These are phyloP conservation scores for Monascus purpureus DNA, from an alignment of 495 filamentous ascomycete genomes.

Conservation along the genomic window DNA sequence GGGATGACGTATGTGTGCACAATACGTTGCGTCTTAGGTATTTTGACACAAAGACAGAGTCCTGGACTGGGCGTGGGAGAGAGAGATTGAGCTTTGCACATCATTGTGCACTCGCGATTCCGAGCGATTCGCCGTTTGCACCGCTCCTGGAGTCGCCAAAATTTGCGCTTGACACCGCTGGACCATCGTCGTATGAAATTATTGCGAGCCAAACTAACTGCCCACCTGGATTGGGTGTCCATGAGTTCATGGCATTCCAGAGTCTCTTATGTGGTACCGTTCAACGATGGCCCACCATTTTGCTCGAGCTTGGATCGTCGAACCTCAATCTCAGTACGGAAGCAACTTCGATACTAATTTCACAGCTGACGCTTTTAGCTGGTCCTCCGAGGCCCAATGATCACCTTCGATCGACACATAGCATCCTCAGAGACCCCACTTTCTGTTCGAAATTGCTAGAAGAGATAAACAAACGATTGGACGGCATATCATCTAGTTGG, in stretches of 20 bases:
- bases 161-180: slow-evolving; percentile 7
- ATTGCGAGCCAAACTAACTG: slow-evolving; percentile 29
- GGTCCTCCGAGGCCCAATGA: slow-evolving; percentile 16
- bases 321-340: slow-evolving; percentile 34
- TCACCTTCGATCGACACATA: slow-evolving; percentile 11
- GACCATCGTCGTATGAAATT: slow-evolving; percentile 20
- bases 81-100: slow-evolving; percentile 21
- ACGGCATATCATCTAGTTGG: slow-evolving; percentile 34
- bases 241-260: slow-evolving; percentile 37
- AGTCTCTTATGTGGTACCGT: slow-evolving; percentile 26
- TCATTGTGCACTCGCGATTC: slow-evolving; percentile 19
- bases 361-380: slow-evolving; percentile 33
- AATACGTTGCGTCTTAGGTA: slow-evolving; percentile 9
- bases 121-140: slow-evolving; percentile 9
- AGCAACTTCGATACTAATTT: slow-evolving; percentile 26
- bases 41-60: slow-evolving; percentile 8
- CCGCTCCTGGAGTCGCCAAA: slow-evolving; percentile 5
- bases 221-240: slow-evolving; percentile 26
- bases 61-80: slow-evolving; percentile 18
- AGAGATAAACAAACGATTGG: slow-evolving; percentile 15
- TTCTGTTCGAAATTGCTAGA: slow-evolving; percentile 13
- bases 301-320: slow-evolving; percentile 31
- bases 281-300: slow-evolving; percentile 38
- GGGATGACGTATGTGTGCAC: slow-evolving; percentile 8
- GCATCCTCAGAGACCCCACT: slow-evolving; percentile 11